Evolutionary conservation across 2,329 filamentous ascomycete genomes (phyloP).

Genomic region (Colletotrichum tofieldiae): DNA sequence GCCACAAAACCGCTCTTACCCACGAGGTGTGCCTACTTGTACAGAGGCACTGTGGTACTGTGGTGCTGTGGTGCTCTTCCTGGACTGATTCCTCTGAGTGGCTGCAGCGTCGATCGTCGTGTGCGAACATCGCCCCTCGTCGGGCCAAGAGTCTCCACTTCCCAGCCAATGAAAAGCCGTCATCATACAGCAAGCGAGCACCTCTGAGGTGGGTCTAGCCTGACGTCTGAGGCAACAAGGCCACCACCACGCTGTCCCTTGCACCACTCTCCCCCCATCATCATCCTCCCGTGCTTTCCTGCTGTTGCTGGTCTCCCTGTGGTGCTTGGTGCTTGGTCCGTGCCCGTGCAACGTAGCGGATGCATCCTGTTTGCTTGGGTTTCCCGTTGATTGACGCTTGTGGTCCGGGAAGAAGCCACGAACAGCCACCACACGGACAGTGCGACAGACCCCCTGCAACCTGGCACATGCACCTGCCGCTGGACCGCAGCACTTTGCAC

Average conservation of each 20-base stretch:
- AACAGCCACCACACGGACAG: slow-evolving; percentile 39
- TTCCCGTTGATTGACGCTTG: slow-evolving; percentile 25
- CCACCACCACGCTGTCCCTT: slow-evolving; percentile 34
- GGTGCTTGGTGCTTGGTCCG: neutral
- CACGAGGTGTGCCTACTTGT: no score
- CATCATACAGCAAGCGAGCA: slow-evolving; percentile 10
- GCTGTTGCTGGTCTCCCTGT: neutral
- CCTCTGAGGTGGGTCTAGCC: slow-evolving; percentile 4
- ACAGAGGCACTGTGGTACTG: neutral
- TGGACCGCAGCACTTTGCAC: slow-evolving; percentile 1
- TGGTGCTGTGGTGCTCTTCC: neutral
- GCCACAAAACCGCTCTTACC: neutral
- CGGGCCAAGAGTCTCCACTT: slow-evolving; percentile 10
- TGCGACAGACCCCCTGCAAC: slow-evolving; percentile 21
- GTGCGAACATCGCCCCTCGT: slow-evolving; percentile 7
- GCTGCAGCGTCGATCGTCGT: slow-evolving; percentile 14
- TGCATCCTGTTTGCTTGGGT: slow-evolving; percentile 2
- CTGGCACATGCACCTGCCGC: slow-evolving; percentile 18
- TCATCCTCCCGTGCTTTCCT: neutral
- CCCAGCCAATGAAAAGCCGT: slow-evolving; percentile 14
- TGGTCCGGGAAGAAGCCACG: slow-evolving; percentile 11
- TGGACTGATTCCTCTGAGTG: slow-evolving; percentile 13
- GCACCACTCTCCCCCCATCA: neutral
- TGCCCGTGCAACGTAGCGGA: slow-evolving; percentile 24
- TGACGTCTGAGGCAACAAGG: neutral